Evolutionary conservation across 768 basidiomycete species (phyloP), one percentile per base, ranked within the genome.

Genomic region (Leccinum disarticulatum): DNA sequence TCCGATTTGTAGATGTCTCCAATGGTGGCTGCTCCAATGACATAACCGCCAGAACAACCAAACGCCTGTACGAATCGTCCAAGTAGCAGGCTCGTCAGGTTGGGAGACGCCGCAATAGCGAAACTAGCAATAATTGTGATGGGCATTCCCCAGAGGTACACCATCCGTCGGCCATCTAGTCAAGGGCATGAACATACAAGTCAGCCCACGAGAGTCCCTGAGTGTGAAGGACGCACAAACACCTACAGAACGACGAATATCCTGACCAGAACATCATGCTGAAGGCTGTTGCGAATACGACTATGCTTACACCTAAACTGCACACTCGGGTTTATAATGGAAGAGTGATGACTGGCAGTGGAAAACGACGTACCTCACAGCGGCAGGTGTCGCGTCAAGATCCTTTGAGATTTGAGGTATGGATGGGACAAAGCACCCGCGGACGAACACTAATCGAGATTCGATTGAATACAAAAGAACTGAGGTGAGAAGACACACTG

Each of bases 341-440:
- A 70, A 6, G 6, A 33, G 27, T 11, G n/a, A 6, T 3, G 19
- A 6, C 13, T 46, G 41, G 17, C 17, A 8, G 5, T 3, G 15
- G 14, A 11, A 17, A 28, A 50, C 3, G 38, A 61, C 63, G 33
- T 55, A 84, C 85, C 85, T 88, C 52, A 91, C 79, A 17, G 87
- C 70, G 14, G 81, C 64, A 0, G 80, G 80, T 0, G 88, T 82
- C 0, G 87, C 77, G 22, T 81, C 48, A 11, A 93, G 71, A 60
- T 93, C 90, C 28, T 70, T 73, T 7, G 90, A 83, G 43, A 94
- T 85, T 53, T 87, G 81, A 0, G 90, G 88, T 58, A 93, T 87
- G 0, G 85, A 84, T 0, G 90, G 90, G 3, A 90, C 79, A 68
- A 93, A 91, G 1, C 83, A 83, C 0, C 84, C 86, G 7, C 83